Evolutionary conservation across 192 early-diverging fungal genomes (phyloP).

Genomic region (Backusella psychrophila): DNA sequence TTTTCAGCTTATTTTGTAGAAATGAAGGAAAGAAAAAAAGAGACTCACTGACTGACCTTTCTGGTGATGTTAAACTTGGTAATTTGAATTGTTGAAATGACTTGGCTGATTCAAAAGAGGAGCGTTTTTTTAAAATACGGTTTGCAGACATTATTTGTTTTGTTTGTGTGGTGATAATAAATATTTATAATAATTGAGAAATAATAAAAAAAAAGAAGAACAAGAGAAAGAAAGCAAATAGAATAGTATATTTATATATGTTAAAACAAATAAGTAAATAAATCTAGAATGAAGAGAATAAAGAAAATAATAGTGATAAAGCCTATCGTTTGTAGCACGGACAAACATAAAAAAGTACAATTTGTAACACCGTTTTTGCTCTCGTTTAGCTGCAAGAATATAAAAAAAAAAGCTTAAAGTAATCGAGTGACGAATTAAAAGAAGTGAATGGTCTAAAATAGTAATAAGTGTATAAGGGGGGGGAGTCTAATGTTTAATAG

Average conservation of each 20-base stretch:
- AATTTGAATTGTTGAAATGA: background rate
- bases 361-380: background rate
- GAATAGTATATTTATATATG: too few species aligned
- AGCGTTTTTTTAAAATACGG: background rate
- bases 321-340: background rate
- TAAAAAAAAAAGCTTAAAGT: background rate
- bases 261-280: background rate
- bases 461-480: too few species aligned
- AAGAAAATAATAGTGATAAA: background rate
- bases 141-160: background rate
- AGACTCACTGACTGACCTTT: background rate
- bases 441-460: too few species aligned
- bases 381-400: background rate
- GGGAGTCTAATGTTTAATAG: too few species aligned
- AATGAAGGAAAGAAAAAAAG: background rate
- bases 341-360: background rate
- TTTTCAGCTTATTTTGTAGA: background rate
- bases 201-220: background rate
- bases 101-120: background rate
- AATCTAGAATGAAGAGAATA: background rate
- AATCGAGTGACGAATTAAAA: too few species aligned
- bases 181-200: background rate
- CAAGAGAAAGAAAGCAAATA: background rate
- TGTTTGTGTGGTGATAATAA: background rate
- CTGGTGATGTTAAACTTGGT: background rate